Percentiles rank a stretch among this genome's conserved stretches.
Evolutionary conservation across 768 basidiomycete species (phyloP).

Genomic region (Floccularia luteovirens): DNA sequence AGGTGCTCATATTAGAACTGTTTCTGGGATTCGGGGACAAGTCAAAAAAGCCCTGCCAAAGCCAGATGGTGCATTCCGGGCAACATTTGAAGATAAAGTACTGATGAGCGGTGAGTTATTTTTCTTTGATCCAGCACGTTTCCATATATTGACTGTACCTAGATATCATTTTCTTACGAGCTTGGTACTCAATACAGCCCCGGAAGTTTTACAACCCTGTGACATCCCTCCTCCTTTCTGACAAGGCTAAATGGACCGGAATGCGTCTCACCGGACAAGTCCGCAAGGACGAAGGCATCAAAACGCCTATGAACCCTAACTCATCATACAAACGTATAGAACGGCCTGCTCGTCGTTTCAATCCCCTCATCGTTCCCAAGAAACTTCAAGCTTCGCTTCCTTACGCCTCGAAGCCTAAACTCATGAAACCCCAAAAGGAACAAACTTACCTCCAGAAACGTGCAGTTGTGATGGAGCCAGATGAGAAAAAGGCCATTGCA

Average conservation of each 20-base stretch:
- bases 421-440: conserved; percentile 64
- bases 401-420: conserved; percentile 87
- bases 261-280: conserved; percentile 97
- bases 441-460: conserved; percentile 92
- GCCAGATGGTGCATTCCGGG: conserved; percentile 92
- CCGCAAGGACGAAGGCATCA: conserved; percentile 75
- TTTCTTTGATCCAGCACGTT: conserved; percentile 1
- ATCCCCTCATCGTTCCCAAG: conserved; percentile 80
- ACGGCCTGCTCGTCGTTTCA: conserved; percentile 79
- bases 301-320: conserved; percentile 75
- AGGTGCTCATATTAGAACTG: conserved; percentile 93
- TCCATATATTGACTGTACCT: conserved; percentile 3
- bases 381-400: conserved; percentile 89
- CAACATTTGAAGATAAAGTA: conserved; percentile 97
- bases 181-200: conserved; percentile 95
- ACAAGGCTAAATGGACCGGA: conserved; percentile 81
- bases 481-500: conserved; percentile 89
- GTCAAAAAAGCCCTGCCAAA: conserved; percentile 95
- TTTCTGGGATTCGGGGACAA: conserved; percentile 93
- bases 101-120: conserved; percentile 79
- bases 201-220: conserved; percentile 96
- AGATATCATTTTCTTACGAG: conserved; percentile 94
- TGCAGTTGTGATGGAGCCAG: conserved; percentile 91
- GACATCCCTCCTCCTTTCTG: conserved; percentile 77
- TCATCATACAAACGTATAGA: conserved; percentile 85